A percentile compares a stretch with the other conserved stretches of the same genome.
Conservation (phyloP, 2,329 filamentous ascomycete species). For the Curvularia sp. region DNA sequence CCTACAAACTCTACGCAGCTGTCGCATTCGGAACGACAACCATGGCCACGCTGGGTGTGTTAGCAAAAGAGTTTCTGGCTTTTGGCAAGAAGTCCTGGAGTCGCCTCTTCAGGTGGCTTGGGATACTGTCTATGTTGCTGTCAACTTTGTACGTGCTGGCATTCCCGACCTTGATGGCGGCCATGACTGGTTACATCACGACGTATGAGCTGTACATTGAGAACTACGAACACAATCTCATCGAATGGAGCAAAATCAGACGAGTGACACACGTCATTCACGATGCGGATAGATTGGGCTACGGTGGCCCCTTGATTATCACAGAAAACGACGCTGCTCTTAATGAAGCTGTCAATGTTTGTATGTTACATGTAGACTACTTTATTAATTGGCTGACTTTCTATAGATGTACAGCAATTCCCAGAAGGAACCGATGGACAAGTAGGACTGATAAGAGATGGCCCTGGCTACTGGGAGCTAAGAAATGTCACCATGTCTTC, state of each 20-base stretch:
- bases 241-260: constrained; percentile 29
- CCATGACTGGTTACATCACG: constrained; percentile 51
- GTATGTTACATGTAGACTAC: constrained; percentile 19
- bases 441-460: not conserved
- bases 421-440: no score
- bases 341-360: constrained; percentile 17
- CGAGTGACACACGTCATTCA: constrained; percentile 27
- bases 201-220: constrained; percentile 40
- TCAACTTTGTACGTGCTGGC: constrained; percentile 44
- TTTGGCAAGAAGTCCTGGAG: constrained; percentile 34
- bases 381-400: not conserved
- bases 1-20: constrained; percentile 40
- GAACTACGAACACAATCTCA: constrained; percentile 34
- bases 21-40: constrained; percentile 41
- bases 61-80: constrained; percentile 39
- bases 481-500: not conserved
- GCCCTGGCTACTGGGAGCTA: not conserved
- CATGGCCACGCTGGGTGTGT: constrained; percentile 40
- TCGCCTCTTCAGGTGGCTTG: constrained; percentile 45
- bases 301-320: constrained; percentile 22
- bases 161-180: constrained; percentile 49
- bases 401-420: not conserved
- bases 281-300: constrained; percentile 30
- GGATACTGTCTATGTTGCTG: constrained; percentile 40
- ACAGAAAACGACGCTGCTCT: constrained; percentile 21